Percentiles rank a stretch among this genome's conserved stretches.
Evolutionary conservation across 2,329 filamentous ascomycete species (phyloP).

Genomic region (Phialophora tarda): DNA sequence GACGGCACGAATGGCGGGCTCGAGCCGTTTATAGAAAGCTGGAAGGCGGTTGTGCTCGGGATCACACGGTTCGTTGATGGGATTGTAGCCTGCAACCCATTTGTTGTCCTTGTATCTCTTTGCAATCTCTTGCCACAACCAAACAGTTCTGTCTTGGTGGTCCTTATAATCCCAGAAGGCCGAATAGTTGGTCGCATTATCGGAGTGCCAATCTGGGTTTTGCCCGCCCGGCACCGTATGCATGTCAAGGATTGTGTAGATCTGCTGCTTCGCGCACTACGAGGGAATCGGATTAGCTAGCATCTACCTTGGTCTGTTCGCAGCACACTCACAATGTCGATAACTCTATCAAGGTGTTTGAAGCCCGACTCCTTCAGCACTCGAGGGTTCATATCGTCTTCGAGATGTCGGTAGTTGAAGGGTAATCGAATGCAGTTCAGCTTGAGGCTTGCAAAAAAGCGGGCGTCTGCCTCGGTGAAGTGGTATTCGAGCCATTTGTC

Average conservation of each 20-base stretch:
- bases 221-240: constrained; percentile 58
- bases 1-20: constrained; percentile 52
- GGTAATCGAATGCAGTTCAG: constrained; percentile 65
- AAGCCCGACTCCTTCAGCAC: constrained; percentile 54
- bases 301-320: not conserved
- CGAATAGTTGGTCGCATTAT: constrained; percentile 54
- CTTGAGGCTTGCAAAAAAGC: constrained; percentile 61
- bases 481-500: constrained; percentile 63
- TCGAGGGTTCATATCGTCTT: constrained; percentile 54
- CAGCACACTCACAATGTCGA: constrained; percentile 44
- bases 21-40: constrained; percentile 54
- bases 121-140: constrained; percentile 57
- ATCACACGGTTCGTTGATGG: constrained; percentile 59
- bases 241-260: constrained; percentile 60
- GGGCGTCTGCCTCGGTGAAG: constrained; percentile 64
- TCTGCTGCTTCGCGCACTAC: constrained; percentile 51
- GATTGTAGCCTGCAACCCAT: constrained; percentile 59
- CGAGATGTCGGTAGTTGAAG: constrained; percentile 64
- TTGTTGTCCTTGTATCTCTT: constrained; percentile 52
- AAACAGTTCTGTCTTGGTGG: constrained; percentile 56
- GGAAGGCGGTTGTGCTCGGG: constrained; percentile 53
- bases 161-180: constrained; percentile 60
- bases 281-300: not conserved
- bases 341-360: constrained; percentile 54
- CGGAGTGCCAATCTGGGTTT: constrained; percentile 59